Evolutionary conservation across 2,329 filamentous ascomycete genomes (phyloP).

Genomic region (Stemphylium lycopersici): DNA sequence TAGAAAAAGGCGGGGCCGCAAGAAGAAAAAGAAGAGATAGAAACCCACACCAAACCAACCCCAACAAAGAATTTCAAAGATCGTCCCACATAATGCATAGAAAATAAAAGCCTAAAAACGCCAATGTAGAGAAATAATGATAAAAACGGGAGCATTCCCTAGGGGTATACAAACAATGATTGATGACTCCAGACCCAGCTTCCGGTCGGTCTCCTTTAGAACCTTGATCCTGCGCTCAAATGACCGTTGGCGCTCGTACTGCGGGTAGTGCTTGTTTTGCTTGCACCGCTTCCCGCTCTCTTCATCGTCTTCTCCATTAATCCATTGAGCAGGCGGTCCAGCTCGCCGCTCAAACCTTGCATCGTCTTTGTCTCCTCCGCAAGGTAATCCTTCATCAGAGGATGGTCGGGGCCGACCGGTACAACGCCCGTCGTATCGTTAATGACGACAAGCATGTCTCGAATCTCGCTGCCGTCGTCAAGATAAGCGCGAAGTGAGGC

Average conservation of each 20-base stretch:
- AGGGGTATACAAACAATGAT: constrained; percentile 12
- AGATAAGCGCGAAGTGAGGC: constrained; percentile 84
- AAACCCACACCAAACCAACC: neutral
- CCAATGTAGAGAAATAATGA: neutral
- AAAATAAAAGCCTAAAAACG: neutral
- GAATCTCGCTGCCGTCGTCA: constrained; percentile 85
- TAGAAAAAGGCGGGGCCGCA: no score
- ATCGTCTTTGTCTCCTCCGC: constrained; percentile 85
- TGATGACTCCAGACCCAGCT: constrained; percentile 1
- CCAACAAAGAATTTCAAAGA: neutral
- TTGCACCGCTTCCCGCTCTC: constrained; percentile 17
- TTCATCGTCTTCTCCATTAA: constrained; percentile 66
- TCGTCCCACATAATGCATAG: constrained; percentile 3
- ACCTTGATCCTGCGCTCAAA: constrained; percentile 6
- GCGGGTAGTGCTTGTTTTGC: constrained; percentile 14
- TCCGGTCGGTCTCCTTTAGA: neutral
- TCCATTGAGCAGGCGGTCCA: constrained; percentile 85
- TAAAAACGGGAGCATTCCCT: neutral
- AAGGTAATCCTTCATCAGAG: constrained; percentile 79
- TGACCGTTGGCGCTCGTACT: constrained; percentile 16
- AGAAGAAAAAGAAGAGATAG: neutral
- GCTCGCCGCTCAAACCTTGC: constrained; percentile 84
- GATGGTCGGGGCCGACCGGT: constrained; percentile 82
- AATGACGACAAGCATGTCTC: constrained; percentile 87
- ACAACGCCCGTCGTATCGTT: constrained; percentile 87